Base-by-base conservation (phyloP, 225 moss, liverwort and hornwort genomes). In the Pleurozium schreberi region DNA sequence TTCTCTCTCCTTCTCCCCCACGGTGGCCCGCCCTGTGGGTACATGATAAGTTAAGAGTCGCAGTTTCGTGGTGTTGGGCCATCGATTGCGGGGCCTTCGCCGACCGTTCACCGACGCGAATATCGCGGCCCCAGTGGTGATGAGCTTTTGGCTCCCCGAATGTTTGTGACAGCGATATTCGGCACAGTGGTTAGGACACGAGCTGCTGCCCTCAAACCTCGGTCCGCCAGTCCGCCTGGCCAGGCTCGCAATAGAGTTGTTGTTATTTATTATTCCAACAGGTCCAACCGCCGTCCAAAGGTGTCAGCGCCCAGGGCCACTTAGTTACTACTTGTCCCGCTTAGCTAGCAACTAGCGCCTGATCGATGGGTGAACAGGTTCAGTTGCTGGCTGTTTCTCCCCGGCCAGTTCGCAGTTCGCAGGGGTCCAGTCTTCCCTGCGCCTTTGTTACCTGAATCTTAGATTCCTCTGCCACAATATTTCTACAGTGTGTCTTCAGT, bases 381-480 rank as follows among this genome's bases (percentile, higher is more conserved):
- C n/a, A n/a, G n/a, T n/a, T n/a, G 52, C 65, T 80, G 61, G 52
- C 60, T 80, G 52, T 50, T 47, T 71, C 61, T 23, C 61, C 15
- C 17, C 36, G 30, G 57, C 20, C 57, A n/a, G n/a, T n/a, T n/a
- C n/a, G n/a, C 47, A 42, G 17, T 52, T 42, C 42, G 58, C 58
- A 21, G 58, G 21, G 58, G 58, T 5, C 20, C 61, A 49, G 82
- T 42, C 89, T 82, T 52, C 49, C 45, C 59, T 68, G 87, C 14
- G n/a, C 36, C 49, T 70, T 87, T 70, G 78, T 82, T 89, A 88
- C 87, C 92, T 89, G 86, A 92, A 92, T 91, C 87, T 91, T 68
- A 86, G 91, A 93, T 86, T 93, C 79, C 69, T 91, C 92, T 93
- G 92, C 83, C 85, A 89, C 91, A 88, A 88, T 91, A 91, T 91